Evolutionary conservation across 352 stramenopile species (phyloP).

Genomic region (Blastocystis sp.): DNA sequence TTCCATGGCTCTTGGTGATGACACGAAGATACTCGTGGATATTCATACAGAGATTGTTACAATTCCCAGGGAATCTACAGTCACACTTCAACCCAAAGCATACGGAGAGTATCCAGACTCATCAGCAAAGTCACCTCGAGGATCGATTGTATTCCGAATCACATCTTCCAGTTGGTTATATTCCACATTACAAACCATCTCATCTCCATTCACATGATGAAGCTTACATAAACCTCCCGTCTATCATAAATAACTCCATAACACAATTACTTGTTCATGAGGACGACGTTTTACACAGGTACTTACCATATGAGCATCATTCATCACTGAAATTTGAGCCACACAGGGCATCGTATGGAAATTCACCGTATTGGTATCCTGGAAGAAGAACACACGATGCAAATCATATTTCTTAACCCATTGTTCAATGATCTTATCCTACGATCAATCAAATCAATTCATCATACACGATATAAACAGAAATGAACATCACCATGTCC

Average conservation of each 20-base stretch:
- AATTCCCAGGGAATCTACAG: constrained; percentile 74
- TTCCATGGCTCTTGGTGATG: constrained; percentile 70
- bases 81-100: constrained; percentile 72
- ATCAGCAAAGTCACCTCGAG: constrained; percentile 85
- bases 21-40: constrained; percentile 73
- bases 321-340: constrained; percentile 71
- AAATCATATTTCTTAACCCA: constrained; percentile 74
- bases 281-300: constrained; percentile 53
- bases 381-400: constrained; percentile 85
- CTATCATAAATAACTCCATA: background rate
- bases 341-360: constrained; percentile 67
- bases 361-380: constrained; percentile 64
- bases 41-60: constrained; percentile 81
- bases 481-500: constrained; percentile 94
- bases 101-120: constrained; percentile 98
- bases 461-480: constrained; percentile 75
- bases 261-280: background rate
- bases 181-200: constrained; percentile 69
- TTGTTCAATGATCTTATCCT: constrained; percentile 67
- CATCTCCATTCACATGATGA: constrained; percentile 97
- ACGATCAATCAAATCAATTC: background rate
- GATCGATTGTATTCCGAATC: constrained; percentile 77
- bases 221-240: constrained; percentile 96
- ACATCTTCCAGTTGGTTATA: constrained; percentile 72
- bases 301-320: constrained; percentile 63